Conservation (phyloP, 257 asterid species). For the Perilla frutescens region DNA sequence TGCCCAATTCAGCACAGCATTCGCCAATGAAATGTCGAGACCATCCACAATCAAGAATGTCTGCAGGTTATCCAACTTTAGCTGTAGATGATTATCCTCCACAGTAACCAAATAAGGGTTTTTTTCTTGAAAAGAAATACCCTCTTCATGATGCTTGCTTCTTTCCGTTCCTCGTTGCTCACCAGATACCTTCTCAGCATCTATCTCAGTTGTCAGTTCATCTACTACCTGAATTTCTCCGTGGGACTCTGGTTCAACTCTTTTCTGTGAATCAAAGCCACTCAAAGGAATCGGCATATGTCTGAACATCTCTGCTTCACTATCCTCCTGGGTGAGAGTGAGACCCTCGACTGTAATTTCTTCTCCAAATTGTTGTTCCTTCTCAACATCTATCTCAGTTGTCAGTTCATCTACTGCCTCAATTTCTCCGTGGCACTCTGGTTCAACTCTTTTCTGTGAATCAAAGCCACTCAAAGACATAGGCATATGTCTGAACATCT, state of each 20-base stretch:
- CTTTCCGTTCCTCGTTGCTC: too few species aligned
- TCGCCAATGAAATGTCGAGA: not conserved
- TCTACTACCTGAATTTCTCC: too few species aligned
- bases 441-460: not conserved
- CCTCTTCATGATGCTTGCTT: not conserved
- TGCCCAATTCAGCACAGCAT: constrained; percentile 16
- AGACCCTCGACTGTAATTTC: too few species aligned
- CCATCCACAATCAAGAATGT: not conserved
- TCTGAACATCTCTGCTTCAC: not conserved
- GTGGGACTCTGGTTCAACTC: not conserved
- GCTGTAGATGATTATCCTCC: not conserved
- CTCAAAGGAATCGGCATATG: not conserved
- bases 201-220: too few species aligned
- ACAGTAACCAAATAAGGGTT: not conserved
- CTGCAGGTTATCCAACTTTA: constrained; percentile 12
- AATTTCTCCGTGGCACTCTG: not conserved
- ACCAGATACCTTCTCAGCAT: too few species aligned
- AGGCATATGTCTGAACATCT: not conserved
- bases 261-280: not conserved
- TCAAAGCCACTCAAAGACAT: not conserved
- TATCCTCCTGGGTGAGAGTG: not conserved
- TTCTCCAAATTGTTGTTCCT: not conserved
- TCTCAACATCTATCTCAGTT: too few species aligned
- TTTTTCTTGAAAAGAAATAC: constrained; percentile 2
- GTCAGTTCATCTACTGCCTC: too few species aligned